Evolutionary conservation across 1,284 basidiomycete species (phyloP).

Genomic region (Pholiota adiposa): DNA sequence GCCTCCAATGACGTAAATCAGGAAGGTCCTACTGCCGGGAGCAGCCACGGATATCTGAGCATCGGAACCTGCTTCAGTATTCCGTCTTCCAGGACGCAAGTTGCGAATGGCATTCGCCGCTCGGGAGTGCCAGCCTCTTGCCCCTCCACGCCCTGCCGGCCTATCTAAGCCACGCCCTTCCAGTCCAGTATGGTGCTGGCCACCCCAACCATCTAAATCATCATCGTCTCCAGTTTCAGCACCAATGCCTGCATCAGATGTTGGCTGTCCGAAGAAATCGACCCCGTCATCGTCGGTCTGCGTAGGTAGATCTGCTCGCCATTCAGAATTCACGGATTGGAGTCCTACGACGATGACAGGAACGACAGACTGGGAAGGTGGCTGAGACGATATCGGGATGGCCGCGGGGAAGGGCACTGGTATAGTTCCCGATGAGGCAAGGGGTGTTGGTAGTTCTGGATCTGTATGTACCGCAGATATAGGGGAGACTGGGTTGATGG

Average conservation of each 20-base stretch:
- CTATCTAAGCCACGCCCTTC: constrained; percentile 6
- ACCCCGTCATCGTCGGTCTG: constrained; percentile 23
- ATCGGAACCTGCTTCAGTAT: constrained; percentile 15
- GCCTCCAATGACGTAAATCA: constrained; percentile 85
- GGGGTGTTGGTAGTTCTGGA: background rate
- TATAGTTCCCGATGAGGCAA: constrained; percentile 2
- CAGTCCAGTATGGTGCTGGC: constrained; percentile 9
- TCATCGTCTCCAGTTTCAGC: constrained; percentile 27
- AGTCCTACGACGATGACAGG: constrained; percentile 83
- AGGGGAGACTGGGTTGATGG: background rate
- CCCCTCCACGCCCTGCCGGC: constrained; percentile 15
- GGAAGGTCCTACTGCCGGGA: constrained; percentile 69
- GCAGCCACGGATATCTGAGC: constrained; percentile 18
- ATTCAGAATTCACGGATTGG: constrained; percentile 66
- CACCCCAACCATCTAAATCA: constrained; percentile 20
- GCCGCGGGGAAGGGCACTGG: background rate
- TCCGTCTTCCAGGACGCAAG: constrained; percentile 48
- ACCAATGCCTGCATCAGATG: constrained; percentile 1
- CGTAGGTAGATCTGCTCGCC: constrained; percentile 28
- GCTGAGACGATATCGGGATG: constrained; percentile 9
- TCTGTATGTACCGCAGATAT: background rate
- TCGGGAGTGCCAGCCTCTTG: constrained; percentile 49
- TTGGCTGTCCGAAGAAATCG: constrained; percentile 23
- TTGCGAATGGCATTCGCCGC: constrained; percentile 63
- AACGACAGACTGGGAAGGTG: constrained; percentile 52